A percentile compares a stretch with the other conserved stretches of the same genome.
These are phyloP conservation scores for Alternaria infectoria DNA, from an alignment of 2,329 filamentous ascomycete genomes.

Conservation along the genomic window DNA sequence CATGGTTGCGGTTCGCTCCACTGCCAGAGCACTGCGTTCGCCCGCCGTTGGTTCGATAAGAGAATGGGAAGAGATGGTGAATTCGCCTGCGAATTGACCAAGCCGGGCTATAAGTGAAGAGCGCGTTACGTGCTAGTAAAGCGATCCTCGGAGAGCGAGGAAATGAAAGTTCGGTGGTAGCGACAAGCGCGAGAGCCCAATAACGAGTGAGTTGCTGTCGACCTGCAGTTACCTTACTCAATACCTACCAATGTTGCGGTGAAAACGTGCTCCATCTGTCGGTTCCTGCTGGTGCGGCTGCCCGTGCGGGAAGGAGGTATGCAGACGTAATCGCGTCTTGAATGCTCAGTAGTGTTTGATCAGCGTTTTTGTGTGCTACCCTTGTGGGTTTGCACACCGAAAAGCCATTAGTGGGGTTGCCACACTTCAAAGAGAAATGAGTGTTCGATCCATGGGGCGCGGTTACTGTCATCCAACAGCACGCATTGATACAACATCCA, in stretches of 20 bases:
- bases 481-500: slow-evolving; percentile 7
- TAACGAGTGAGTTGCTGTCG: not conserved
- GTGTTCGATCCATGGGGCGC: slow-evolving; percentile 1
- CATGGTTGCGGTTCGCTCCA: not conserved
- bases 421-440: slow-evolving; percentile 1
- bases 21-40: not conserved
- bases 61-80: not conserved
- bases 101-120: not conserved
- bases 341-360: slow-evolving; percentile 1
- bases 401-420: not conserved
- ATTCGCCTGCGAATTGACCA: not conserved
- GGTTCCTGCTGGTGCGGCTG: not conserved
- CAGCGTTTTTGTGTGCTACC: not conserved
- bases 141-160: not conserved
- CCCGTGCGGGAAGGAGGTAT: slow-evolving; percentile 1
- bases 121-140: not conserved
- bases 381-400: not conserved
- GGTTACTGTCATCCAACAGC: slow-evolving; percentile 15
- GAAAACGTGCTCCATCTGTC: not conserved
- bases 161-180: not conserved
- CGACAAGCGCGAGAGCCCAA: not conserved
- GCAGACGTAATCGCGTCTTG: not conserved
- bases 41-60: not conserved
- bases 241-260: not conserved
- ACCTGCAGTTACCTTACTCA: not conserved